Base-by-base conservation (phyloP, 352 stramenopile genomes). In the Phytophthora citrophthora region DNA sequence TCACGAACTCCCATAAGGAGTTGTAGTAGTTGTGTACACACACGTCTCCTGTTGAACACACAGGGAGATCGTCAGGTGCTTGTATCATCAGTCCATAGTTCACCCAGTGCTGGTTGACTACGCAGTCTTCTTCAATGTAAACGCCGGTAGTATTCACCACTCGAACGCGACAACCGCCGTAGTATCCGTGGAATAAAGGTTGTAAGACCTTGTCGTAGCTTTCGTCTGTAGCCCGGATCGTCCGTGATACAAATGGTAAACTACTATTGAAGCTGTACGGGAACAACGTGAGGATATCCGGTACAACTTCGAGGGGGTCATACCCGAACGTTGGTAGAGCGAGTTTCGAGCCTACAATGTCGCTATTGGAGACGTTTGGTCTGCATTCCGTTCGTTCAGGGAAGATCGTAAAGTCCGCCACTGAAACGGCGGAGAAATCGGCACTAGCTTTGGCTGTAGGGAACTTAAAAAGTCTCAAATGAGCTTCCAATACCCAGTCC, bases 11-110 rank as follows among this genome's bases (percentile, higher is more conserved):
- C 41, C 50, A 62, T 3, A 62, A 24, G 3, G 60, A 57, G 13
- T 68, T 68, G 52, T 68, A 63, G 61, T 68, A 68, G 23, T 63
- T 68, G 53, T 63, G 45, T 15, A 63, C 61, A 9, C 52, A 68
- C 2, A 68, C 52, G 16, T 59, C 38, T 16, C 38, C 20, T 5
- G 48, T 70, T 15, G 41, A 47, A 32, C 61, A 70, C 1, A 53
- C 60, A 7, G 44, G 60, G 9, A 68, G 2, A n/a, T 68, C 44
- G 18, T 57, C 60, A 3, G 60, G 50, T 2, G 34, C 12, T 38
- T 61, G 60, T 12, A 68, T 7, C 60, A 68, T 68, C 6, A 68
- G 45, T 5, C 60, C 50, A 26, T 61, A 68, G 44, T 52, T 53
- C 4, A 51, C 27, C 60, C 60, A 68, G 27, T 53, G 60, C 12